These are phyloP conservation scores for Phanerochaete sordida DNA, from an alignment of 768 basidiomycete species.

Conservation along the genomic window DNA sequence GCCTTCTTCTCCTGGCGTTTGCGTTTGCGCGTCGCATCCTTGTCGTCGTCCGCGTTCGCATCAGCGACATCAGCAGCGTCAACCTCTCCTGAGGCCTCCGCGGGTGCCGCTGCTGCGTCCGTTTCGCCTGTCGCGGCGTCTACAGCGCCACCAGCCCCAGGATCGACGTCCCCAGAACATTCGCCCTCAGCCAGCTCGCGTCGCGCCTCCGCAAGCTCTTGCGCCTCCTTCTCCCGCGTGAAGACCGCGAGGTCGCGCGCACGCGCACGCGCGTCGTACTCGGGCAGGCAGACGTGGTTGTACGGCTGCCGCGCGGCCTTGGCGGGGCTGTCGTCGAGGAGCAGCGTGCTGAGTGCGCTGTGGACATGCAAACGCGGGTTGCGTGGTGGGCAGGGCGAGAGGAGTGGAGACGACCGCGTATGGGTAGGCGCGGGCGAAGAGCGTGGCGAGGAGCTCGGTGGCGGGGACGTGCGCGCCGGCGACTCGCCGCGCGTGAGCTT, in stretches of 20 bases:
- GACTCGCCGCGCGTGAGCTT: not conserved
- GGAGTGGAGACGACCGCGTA: not conserved
- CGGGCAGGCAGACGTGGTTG: constrained; percentile 76
- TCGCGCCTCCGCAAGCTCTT: not conserved
- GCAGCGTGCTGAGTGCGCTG: constrained; percentile 44
- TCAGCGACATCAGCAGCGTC: not conserved
- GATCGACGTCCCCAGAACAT: not conserved
- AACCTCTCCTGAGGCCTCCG: not conserved
- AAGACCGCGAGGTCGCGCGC: constrained; percentile 32
- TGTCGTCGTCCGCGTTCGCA: not conserved
- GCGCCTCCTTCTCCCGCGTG: constrained; percentile 7
- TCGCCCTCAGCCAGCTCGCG: not conserved
- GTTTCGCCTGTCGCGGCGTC: too few relatives aligned
- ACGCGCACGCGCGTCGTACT: constrained; percentile 53
- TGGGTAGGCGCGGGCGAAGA: not conserved
- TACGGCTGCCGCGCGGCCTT: constrained; percentile 70
- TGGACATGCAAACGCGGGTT: constrained; percentile 22
- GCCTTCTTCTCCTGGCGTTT: constrained; percentile 21
- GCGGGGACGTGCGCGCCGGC: not conserved
- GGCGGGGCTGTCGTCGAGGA: constrained; percentile 49
- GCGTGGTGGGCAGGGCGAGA: not conserved
- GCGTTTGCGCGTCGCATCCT: constrained; percentile 17
- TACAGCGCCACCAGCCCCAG: not conserved
- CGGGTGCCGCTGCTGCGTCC: not conserved
- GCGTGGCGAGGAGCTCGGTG: not conserved